phyloP scores from a whole-genome alignment of 2,329 filamentous ascomycete species.

The Trichoderma sp. region DNA sequence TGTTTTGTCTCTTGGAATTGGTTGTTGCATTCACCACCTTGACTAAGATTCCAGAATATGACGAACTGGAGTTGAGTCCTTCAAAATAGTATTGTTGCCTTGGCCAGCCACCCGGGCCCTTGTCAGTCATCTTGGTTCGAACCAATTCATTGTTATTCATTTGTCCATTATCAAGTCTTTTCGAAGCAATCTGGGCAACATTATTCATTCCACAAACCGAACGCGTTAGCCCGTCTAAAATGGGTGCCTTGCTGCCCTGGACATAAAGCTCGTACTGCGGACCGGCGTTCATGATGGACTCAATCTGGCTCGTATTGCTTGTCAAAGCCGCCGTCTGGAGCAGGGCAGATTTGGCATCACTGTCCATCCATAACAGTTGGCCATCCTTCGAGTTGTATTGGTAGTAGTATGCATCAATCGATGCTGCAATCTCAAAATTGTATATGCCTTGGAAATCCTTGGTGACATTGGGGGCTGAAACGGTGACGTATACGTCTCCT shows the following conservation, averaged over 20 bases:
- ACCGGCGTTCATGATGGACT: slow-evolving; percentile 48
- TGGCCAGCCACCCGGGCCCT: slow-evolving; percentile 63
- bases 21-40: slow-evolving; percentile 52
- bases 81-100: slow-evolving; percentile 87
- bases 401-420: slow-evolving; percentile 76
- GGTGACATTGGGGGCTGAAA: slow-evolving; percentile 67
- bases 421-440: slow-evolving; percentile 78
- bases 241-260: slow-evolving; percentile 56
- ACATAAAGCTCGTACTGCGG: slow-evolving; percentile 77
- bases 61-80: slow-evolving; percentile 67
- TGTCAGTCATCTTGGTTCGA: slow-evolving; percentile 64
- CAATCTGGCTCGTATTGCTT: slow-evolving; percentile 51
- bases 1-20: slow-evolving; percentile 37
- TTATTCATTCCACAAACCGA: slow-evolving; percentile 79
- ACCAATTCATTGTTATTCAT: slow-evolving; percentile 46
- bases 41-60: slow-evolving; percentile 72
- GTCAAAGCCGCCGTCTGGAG: slow-evolving; percentile 76
- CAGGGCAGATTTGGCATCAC: slow-evolving; percentile 74
- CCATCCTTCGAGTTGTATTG: slow-evolving; percentile 46
- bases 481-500: slow-evolving; percentile 70
- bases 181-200: slow-evolving; percentile 61
- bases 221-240: slow-evolving; percentile 66
- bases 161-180: slow-evolving; percentile 46
- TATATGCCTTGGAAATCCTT: slow-evolving; percentile 62
- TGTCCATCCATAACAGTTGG: slow-evolving; percentile 77